Percentiles rank a stretch among this genome's conserved stretches.
phyloP scores from a whole-genome alignment of 495 filamentous ascomycete genomes.

The Penicillium fimorum region DNA sequence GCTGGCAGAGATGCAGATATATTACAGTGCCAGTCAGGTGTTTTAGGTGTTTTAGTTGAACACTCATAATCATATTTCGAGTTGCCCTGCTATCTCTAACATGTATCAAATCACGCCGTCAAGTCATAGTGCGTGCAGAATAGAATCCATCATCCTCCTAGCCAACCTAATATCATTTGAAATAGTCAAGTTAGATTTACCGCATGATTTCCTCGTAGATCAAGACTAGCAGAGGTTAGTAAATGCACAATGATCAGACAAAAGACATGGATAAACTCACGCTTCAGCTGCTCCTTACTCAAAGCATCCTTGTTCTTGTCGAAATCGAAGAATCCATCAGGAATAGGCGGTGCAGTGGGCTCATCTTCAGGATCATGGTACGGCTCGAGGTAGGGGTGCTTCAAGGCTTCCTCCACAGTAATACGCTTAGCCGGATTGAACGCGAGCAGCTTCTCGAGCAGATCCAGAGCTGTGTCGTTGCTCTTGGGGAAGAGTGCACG shows the following conservation, averaged over 20 bases:
- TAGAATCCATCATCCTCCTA: conserved; percentile 10
- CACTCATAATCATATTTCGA: conserved; percentile 9
- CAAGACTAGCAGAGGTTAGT: conserved; percentile 53
- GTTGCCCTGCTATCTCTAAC: conserved; percentile 16
- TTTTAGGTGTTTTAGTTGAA: conserved; percentile 7
- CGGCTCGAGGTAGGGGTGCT: conserved; percentile 96
- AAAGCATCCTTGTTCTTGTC: conserved; percentile 99
- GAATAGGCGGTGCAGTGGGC: conserved; percentile 93
- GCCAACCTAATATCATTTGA: not conserved
- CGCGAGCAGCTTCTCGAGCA: conserved; percentile 91
- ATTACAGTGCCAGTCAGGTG: not conserved
- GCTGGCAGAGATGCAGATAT: not conserved
- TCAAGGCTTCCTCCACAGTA: conserved; percentile 92
- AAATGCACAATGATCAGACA: conserved; percentile 2
- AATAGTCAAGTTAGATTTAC: conserved; percentile 44
- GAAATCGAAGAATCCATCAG: conserved; percentile 99
- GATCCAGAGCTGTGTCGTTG: conserved; percentile 86
- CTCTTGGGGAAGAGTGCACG: conserved; percentile 97
- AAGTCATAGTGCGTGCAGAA: conserved; percentile 12
- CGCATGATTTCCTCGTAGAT: conserved; percentile 99
- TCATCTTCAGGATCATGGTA: conserved; percentile 99
- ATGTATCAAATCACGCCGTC: conserved; percentile 12
- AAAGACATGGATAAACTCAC: conserved; percentile 44
- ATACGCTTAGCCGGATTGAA: conserved; percentile 99
- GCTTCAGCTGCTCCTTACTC: conserved; percentile 96